Evolutionary conservation across 2,329 filamentous ascomycete species (phyloP).

Genomic region (Fusarium marasasianum): DNA sequence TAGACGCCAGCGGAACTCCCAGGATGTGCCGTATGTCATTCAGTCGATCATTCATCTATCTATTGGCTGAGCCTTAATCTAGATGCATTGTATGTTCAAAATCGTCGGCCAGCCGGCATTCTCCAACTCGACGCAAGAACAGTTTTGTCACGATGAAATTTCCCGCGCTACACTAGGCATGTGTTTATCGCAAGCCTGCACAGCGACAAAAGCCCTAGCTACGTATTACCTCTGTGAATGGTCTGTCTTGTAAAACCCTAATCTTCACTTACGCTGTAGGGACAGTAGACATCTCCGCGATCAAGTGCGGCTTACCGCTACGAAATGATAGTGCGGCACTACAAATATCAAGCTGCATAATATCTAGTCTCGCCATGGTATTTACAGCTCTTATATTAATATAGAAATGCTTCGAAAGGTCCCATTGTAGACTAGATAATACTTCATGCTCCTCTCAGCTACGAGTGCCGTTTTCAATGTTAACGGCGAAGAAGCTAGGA

Average conservation of each 20-base stretch:
- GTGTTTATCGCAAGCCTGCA: not conserved
- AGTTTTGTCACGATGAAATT: not conserved
- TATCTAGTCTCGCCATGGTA: not conserved
- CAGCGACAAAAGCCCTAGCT: rapidly evolving
- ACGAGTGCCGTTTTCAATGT: not conserved
- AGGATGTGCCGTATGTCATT: not conserved
- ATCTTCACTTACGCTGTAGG: not conserved
- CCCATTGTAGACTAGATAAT: not conserved
- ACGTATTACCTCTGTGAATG: too few relatives aligned
- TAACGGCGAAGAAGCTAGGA: not conserved
- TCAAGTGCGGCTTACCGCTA: not conserved
- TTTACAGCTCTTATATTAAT: not conserved
- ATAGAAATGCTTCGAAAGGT: not conserved
- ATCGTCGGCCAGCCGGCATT: not conserved
- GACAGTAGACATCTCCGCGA: not conserved
- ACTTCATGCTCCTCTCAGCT: not conserved
- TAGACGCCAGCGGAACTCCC: not conserved
- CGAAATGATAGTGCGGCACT: not conserved
- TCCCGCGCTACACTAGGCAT: not conserved
- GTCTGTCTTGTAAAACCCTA: rapidly evolving
- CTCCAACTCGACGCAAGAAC: not conserved
- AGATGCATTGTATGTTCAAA: not conserved
- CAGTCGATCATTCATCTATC: not conserved
- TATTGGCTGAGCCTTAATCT: rapidly evolving
- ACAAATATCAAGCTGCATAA: not conserved